A percentile compares a stretch with the other conserved stretches of the same genome.
Conservation (phyloP, 2,329 filamentous ascomycete genomes). For the Fusarium liriodendri region DNA sequence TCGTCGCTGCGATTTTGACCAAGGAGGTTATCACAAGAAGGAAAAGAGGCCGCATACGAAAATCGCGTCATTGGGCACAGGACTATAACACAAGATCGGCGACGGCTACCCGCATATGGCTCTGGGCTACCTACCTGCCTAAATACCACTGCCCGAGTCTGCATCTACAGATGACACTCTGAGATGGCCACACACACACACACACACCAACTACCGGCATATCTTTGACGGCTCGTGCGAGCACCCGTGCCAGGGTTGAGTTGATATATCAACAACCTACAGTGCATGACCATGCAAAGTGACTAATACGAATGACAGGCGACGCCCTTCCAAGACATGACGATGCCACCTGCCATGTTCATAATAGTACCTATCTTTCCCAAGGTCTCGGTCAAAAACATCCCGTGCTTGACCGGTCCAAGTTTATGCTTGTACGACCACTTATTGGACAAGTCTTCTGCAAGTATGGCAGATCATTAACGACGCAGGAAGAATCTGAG, state of each 20-base stretch:
- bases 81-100: background rate
- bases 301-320: background rate
- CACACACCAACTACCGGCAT: background rate
- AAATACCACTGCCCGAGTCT: background rate
- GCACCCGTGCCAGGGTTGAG: background rate
- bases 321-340: background rate
- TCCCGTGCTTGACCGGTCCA: background rate
- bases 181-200: background rate
- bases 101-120: background rate
- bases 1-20: background rate
- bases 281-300: background rate
- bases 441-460: background rate
- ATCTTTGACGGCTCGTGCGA: background rate
- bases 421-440: background rate
- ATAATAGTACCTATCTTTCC: background rate
- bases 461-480: background rate
- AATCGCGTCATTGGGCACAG: background rate
- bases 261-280: background rate
- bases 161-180: background rate
- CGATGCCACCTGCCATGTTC: background rate
- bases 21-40: background rate
- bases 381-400: background rate
- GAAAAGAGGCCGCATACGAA: background rate
- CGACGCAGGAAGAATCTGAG: background rate
- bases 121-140: background rate